phyloP scores from a whole-genome alignment of 2,329 filamentous ascomycete species.

The Endocalyx cinctus region DNA sequence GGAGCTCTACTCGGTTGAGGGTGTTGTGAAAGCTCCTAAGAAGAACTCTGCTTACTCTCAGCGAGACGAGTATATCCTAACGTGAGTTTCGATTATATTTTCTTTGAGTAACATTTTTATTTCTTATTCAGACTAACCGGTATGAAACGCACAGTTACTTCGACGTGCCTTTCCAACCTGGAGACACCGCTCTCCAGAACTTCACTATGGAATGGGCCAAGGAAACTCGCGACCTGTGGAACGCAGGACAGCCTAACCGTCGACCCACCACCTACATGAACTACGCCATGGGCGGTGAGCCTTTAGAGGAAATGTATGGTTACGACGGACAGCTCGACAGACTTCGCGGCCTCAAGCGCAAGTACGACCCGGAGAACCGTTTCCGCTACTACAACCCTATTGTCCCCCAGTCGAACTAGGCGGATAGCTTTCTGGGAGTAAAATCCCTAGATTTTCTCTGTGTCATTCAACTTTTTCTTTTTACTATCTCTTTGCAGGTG shows the following conservation, averaged over 20 bases:
- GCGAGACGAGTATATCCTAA: conserved; percentile 8
- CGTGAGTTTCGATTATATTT: not conserved
- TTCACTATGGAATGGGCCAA: conserved; percentile 1
- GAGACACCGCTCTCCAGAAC: too few relatives aligned
- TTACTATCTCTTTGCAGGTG: too few relatives aligned
- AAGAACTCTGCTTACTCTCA: conserved; percentile 10
- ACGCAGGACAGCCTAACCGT: conserved; percentile 10
- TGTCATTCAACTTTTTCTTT: too few relatives aligned
- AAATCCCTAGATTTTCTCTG: too few relatives aligned
- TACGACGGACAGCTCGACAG: conserved; percentile 25
- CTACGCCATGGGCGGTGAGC: conserved; percentile 16
- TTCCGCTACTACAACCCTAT: conserved; percentile 12
- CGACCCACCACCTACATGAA: conserved; percentile 13
- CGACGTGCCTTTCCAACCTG: too few relatives aligned
- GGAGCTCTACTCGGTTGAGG: conserved; percentile 19
- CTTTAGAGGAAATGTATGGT: conserved; percentile 13
- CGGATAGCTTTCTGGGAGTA: too few relatives aligned
- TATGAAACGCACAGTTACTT: too few relatives aligned
- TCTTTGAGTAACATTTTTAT: too few relatives aligned
- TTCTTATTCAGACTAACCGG: too few relatives aligned
- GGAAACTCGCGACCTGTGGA: conserved; percentile 10
- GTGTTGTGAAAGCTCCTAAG: conserved; percentile 5
- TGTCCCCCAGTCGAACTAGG: too few relatives aligned
- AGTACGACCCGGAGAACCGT: conserved; percentile 27
- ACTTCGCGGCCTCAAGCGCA: conserved; percentile 24